phyloP scores from a whole-genome alignment of 169 alveolate species.

The Plasmodium yoelii region DNA sequence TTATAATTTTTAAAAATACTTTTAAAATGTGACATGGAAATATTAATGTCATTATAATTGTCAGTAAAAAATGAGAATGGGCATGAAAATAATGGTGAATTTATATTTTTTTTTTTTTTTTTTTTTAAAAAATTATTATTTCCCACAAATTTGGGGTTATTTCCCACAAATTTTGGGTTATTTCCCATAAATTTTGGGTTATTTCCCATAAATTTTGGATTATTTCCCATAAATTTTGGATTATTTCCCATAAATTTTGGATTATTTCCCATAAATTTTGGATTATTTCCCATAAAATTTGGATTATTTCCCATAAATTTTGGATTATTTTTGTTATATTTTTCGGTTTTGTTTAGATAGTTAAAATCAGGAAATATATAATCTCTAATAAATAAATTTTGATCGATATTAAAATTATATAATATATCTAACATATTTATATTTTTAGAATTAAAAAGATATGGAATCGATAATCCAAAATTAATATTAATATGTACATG shows the following conservation, averaged over 20 bases:
- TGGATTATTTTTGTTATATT: neutral
- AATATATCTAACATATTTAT: constrained; percentile 37
- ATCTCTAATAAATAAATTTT: no score
- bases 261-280: neutral
- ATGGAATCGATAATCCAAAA: constrained; percentile 63
- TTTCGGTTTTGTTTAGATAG: neutral
- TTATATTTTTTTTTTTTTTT: no score
- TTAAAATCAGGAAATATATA: no score
- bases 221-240: neutral
- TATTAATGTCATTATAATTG: constrained; percentile 50
- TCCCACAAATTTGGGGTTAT: neutral
- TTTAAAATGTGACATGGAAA: constrained; percentile 45
- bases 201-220: neutral
- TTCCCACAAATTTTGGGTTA: neutral
- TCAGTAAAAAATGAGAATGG: constrained; percentile 64
- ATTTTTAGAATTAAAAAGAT: constrained; percentile 35
- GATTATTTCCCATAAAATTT: neutral
- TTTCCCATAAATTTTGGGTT: neutral
- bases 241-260: neutral
- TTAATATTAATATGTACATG: constrained; percentile 55
- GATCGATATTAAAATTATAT: constrained; percentile 10
- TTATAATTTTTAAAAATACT: constrained; percentile 49
- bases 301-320: neutral
- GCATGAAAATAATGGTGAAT: constrained; percentile 34
- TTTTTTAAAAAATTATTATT: no score